Evolutionary conservation across 768 basidiomycete species (phyloP), one percentile per base, ranked within the genome.

Genomic region (Gymnopilus junonius): DNA sequence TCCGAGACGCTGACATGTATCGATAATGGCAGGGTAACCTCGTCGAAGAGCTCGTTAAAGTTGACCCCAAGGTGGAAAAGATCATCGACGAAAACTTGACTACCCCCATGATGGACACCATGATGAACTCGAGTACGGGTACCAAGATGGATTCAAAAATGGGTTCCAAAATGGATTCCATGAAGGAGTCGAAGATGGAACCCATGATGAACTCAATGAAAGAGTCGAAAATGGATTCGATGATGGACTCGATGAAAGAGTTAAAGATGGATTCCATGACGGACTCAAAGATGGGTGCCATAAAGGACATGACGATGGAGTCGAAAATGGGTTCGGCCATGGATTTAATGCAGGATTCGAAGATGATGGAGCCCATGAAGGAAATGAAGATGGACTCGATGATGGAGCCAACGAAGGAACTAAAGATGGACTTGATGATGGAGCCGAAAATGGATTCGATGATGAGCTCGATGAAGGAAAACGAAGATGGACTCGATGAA

Each of bases 21-120:
- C 20, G 25, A 8, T 3, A n/a, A 21, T 29, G 20, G 4, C 14
- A 72, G 71, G 64, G 64, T 21, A 65, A 67, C 25, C 63, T 72
- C 12, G 57, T 72, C 14, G 63, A 65, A 11, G 68, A 69, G 46
- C 48, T 72, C 20, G 37, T 35, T 15, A 51, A 64, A 43, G 59
- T 65, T 8, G 66, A 67, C 27, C 59, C 67, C 1, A 65, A 57
- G 20, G 62, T 72, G 21, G 56, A 59, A 29, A 29, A 58, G 4
- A 59, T 70, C 40, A 65, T 64, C 11, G 55, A 67, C 23, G 21
- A 67, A 21, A 62, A 65, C 29, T 58, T 70, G 51, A 57, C 25
- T 3, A 20, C 39, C 2, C 56, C 56, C 27, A 46, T 58, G 56
- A 58, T 55, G 53, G 45, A 48, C 23, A 12, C 4, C 23, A 48